Conservation (phyloP, 1,139 yeast species). For the Yamadazyma mexicana region DNA sequence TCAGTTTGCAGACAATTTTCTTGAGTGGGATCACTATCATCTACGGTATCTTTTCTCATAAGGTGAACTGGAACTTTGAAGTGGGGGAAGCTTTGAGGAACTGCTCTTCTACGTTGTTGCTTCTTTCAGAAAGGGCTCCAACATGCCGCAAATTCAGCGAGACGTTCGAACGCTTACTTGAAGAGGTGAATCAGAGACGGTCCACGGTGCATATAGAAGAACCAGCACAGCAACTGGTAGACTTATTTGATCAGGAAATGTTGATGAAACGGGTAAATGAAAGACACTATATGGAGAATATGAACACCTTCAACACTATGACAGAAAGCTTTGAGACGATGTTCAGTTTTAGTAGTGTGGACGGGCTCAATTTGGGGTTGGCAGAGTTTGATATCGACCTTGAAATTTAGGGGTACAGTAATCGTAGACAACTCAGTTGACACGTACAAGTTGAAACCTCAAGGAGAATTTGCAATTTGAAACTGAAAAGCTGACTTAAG, state of each 20-base stretch:
- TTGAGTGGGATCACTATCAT: conserved; percentile 13
- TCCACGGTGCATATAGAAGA: background rate
- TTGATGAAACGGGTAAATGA: conserved; percentile 4
- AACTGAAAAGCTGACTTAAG: too few relatives aligned
- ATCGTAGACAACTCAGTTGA: too few relatives aligned
- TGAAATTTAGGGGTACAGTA: background rate
- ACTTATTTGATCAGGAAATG: conserved; percentile 9
- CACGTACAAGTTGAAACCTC: too few relatives aligned
- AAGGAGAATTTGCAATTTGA: too few relatives aligned
- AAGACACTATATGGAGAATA: conserved; percentile 7
- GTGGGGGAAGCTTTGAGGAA: conserved; percentile 12
- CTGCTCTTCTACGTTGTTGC: conserved; percentile 10
- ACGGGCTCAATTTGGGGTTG: background rate
- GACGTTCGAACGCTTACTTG: conserved; percentile 10
- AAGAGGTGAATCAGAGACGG: conserved; percentile 4
- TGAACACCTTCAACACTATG: conserved; percentile 7
- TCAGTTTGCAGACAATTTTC: conserved; percentile 12
- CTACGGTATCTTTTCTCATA: conserved; percentile 10
- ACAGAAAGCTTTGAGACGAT: conserved; percentile 4
- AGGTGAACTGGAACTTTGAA: conserved; percentile 8
- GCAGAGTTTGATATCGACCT: conserved; percentile 4
- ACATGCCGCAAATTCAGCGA: conserved; percentile 7
- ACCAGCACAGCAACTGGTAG: background rate
- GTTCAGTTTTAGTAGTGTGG: conserved; percentile 5
- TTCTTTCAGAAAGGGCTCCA: conserved; percentile 10